phyloP scores from a whole-genome alignment of 495 filamentous ascomycete species.

The Hypoxylon lienhwacheense region DNA sequence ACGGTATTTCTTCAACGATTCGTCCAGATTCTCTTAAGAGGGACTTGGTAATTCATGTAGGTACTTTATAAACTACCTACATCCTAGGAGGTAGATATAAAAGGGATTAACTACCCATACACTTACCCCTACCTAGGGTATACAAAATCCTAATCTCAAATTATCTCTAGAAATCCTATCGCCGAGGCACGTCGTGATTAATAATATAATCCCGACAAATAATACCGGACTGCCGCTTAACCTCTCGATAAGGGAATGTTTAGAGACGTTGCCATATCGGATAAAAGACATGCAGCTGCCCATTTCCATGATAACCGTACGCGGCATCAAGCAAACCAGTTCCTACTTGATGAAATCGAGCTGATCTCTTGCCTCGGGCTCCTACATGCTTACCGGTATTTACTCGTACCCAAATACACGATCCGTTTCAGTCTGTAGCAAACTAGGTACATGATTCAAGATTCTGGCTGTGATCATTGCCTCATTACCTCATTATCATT shows the following conservation, averaged over 20 bases:
- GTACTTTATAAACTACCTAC: no score
- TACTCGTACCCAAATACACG: slow-evolving; percentile 8
- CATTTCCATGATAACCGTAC: slow-evolving; percentile 13
- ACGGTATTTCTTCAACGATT: no score
- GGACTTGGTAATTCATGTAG: no score
- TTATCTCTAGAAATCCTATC: no score
- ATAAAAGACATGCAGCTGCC: slow-evolving; percentile 29
- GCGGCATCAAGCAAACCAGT: slow-evolving; percentile 4
- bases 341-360: slow-evolving; percentile 5
- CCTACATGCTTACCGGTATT: slow-evolving; percentile 20
- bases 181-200: no score
- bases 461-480: background rate
- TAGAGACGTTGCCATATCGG: slow-evolving; percentile 30
- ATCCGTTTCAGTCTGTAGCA: slow-evolving; percentile 20
- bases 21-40: no score
- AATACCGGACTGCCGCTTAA: slow-evolving; percentile 2
- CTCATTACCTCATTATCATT: no score
- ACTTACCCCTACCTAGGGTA: no score
- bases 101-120: no score
- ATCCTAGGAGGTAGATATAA: no score
- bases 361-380: slow-evolving; percentile 14
- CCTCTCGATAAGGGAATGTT: slow-evolving; percentile 8
- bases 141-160: no score
- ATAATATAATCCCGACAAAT: no score
- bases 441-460: slow-evolving; percentile 10